These are phyloP conservation scores for Sporisorium iseilematis-ciliati DNA, from an alignment of 1,284 basidiomycete genomes.

Conservation along the genomic window DNA sequence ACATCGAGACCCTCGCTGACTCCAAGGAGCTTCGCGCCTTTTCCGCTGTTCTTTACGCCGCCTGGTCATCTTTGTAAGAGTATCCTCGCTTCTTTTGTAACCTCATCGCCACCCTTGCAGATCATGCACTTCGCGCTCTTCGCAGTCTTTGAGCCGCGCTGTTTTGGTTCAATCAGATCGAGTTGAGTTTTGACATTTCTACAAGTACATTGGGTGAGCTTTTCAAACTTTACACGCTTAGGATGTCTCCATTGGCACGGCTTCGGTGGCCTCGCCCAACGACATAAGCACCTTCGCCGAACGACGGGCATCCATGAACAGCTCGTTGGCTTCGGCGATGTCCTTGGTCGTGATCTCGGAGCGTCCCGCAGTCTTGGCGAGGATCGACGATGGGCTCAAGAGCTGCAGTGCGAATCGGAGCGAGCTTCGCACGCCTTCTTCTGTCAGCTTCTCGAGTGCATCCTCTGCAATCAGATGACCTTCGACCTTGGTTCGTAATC, in stretches of 20 bases:
- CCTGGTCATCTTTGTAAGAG: conserved; percentile 64
- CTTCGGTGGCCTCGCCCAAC: conserved; percentile 13
- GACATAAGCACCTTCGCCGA: conserved; percentile 52
- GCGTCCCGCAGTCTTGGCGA: conserved; percentile 82
- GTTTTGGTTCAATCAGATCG: neutral
- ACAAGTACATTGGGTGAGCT: conserved; percentile 26
- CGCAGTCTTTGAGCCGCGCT: neutral
- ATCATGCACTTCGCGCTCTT: neutral
- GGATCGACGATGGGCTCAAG: conserved; percentile 90
- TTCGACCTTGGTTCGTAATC: conserved; percentile 86
- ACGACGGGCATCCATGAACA: conserved; percentile 91
- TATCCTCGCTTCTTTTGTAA: conserved; percentile 1
- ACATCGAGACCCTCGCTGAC: conserved; percentile 75
- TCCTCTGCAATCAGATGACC: conserved; percentile 82
- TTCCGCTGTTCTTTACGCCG: conserved; percentile 73
- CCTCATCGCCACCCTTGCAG: neutral
- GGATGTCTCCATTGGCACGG: conserved; percentile 53
- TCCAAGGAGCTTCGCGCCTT: conserved; percentile 73
- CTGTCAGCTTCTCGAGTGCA: conserved; percentile 84
- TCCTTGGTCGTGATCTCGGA: conserved; percentile 86
- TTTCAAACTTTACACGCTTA: conserved; percentile 2
- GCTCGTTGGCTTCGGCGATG: conserved; percentile 82
- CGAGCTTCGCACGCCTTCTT: conserved; percentile 85
- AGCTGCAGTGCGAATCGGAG: conserved; percentile 92
- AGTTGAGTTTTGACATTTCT: conserved; percentile 11